These are phyloP conservation scores for Crithidia thermophila DNA, from an alignment of 208 protist genomes.

Conservation along the genomic window DNA sequence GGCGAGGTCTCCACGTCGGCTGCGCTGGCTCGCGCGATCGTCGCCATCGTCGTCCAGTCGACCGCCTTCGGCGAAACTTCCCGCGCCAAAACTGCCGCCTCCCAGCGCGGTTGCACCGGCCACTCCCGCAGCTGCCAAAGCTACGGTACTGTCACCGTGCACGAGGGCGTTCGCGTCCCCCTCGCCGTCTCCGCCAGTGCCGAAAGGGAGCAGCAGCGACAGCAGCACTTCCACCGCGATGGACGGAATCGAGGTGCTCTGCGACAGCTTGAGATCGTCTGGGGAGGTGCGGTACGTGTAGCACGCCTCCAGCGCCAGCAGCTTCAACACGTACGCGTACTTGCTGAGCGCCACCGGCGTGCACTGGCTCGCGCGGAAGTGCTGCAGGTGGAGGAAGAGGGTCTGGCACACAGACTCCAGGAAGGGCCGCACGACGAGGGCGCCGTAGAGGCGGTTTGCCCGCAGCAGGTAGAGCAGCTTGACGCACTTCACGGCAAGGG, in stretches of 20 bases:
- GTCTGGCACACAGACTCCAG: slow-evolving; percentile 58
- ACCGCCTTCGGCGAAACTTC: slow-evolving; percentile 2
- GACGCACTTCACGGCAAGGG: slow-evolving; percentile 83
- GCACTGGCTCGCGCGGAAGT: slow-evolving; percentile 48
- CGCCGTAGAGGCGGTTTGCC: slow-evolving; percentile 61
- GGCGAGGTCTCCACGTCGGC: neutral
- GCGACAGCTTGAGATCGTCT: slow-evolving; percentile 37
- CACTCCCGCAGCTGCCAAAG: too few species aligned
- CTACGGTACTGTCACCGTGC: too few species aligned
- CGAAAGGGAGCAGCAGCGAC: slow-evolving; percentile 43
- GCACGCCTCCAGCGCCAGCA: slow-evolving; percentile 75
- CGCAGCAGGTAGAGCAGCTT: slow-evolving; percentile 77
- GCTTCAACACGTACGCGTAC: slow-evolving; percentile 87
- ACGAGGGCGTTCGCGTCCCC: neutral
- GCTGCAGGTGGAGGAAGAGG: slow-evolving; percentile 72
- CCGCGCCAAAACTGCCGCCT: slow-evolving; percentile 4
- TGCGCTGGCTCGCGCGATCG: neutral
- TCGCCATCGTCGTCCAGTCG: neutral
- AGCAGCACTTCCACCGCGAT: slow-evolving; percentile 47
- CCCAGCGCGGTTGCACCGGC: too few species aligned
- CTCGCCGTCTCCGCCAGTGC: neutral
- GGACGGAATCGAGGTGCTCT: slow-evolving; percentile 38
- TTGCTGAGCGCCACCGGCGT: slow-evolving; percentile 73
- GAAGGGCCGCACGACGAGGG: slow-evolving; percentile 43
- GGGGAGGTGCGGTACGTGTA: slow-evolving; percentile 43